Evolutionary conservation across 2,329 filamentous ascomycete genomes (phyloP), one percentile per base, ranked within the genome.

Genomic region (Hymenoscyphus occultus): DNA sequence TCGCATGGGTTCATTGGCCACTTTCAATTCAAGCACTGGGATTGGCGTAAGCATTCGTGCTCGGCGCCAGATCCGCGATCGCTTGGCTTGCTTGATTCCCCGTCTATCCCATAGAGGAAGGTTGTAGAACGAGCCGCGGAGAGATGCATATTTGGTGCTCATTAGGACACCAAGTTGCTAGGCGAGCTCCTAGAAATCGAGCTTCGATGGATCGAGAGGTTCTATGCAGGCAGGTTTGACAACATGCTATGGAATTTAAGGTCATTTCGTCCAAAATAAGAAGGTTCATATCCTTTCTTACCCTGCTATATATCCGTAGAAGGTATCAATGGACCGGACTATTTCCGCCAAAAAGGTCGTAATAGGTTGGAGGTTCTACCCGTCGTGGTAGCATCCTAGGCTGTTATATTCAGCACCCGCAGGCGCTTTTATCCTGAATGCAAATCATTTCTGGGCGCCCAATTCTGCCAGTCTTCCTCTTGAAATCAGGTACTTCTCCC

Each of bases 51-150:
- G 45, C 35, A 63, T 42, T 63, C 45, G 61, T 51, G 64, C 64
- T 59, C 19, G 61, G 61, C 58, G 40, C 35, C 19, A 51, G 61
- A 65, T 65, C 64, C 60, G 64, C 60, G 45, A 45, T 45, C 42
- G 42, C 42, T 51, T 51, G 45, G 45, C 10, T 22, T 65, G 39
- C 54, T 39, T 31, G 14, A 58, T 35, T 59, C 39, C 48, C 56
- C 51, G 9, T 22, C n/a, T 48, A 35, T 61, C 64, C 59, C 48
- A 39, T 61, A 58, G 19, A 63, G 64, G 64, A 61, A 65, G 63
- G 60, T 65, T 42, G 19, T 40, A 35, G 32, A 59, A 19, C 32
- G 51, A 35, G 40, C 39, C 56, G 39, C 60, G 40, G 48, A 16
- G 19, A 28, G 32, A 54, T 39, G 48, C 19, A 61, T 35, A 39